phyloP scores from a whole-genome alignment of 192 early-diverging fungal species.

The Funneliformis mosseae region DNA sequence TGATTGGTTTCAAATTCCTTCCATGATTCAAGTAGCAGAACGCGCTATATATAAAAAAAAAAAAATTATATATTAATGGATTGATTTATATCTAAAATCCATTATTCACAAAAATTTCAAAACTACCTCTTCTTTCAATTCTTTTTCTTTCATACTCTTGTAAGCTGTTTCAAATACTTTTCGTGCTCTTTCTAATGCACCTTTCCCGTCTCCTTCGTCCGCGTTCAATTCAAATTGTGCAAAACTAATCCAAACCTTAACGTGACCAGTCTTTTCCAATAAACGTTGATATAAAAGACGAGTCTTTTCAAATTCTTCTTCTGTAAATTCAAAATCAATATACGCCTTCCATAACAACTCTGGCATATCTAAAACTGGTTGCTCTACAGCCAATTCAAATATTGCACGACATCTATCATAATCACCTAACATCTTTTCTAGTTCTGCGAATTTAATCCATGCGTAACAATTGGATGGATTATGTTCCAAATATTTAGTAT shows the following conservation, averaged over 20 bases:
- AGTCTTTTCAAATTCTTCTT: slow-evolving; percentile 80
- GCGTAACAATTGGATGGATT: slow-evolving; percentile 84
- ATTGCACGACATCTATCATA: slow-evolving; percentile 81
- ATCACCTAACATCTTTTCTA: slow-evolving; percentile 88
- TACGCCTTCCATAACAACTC: slow-evolving; percentile 98
- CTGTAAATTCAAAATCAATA: slow-evolving; percentile 91
- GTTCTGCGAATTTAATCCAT: slow-evolving; percentile 96
- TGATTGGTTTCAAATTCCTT: slow-evolving; percentile 76
- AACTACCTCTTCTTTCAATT: slow-evolving; percentile 75
- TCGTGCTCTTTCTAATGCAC: slow-evolving; percentile 59
- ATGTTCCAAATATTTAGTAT: slow-evolving; percentile 90
- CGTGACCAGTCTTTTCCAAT: slow-evolving; percentile 85
- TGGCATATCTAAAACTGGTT: slow-evolving; percentile 94
- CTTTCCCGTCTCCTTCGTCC: slow-evolving; percentile 53
- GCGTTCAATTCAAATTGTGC: slow-evolving; percentile 86
- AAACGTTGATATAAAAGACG: slow-evolving; percentile 83
- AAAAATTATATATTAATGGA: too few relatives aligned
- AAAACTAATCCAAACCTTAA: slow-evolving; percentile 96
- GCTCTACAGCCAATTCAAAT: slow-evolving; percentile 89
- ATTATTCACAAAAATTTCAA: not conserved
- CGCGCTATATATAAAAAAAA: slow-evolving; percentile 47
- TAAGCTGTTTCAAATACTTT: slow-evolving; percentile 78
- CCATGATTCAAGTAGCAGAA: slow-evolving; percentile 91
- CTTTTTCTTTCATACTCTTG: slow-evolving; percentile 65
- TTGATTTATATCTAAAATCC: not conserved